Base-by-base conservation (phyloP, 345 rosid species). In the Dipteronia dyeriana region DNA sequence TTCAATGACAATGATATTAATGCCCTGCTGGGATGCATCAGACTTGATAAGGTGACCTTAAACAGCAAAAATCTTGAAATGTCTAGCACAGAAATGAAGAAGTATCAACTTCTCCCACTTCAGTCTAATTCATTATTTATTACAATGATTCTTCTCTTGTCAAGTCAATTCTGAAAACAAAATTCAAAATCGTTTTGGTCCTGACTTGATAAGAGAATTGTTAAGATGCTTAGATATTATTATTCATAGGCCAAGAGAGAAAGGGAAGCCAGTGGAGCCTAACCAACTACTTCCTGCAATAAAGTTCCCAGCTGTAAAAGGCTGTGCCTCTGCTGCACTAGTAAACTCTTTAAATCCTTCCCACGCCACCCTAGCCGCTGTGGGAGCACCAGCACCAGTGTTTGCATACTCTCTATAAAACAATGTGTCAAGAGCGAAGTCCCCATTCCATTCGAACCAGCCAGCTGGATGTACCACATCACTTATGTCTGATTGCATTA, bases 181-280 rank as follows among this genome's bases (percentile, higher is more conserved):
- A 34, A 34, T 34, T 34, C 38, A 34, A 1, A 26, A 26, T 26
- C 26, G 1, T 26, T 26, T 1, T 1, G 26, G 26, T 26, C 26
- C 26, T 26, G 6, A 34, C 38, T 34, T n/a, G n/a, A n/a, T n/a
- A n/a, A 34, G 38, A 34, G 38, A 34, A 34, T 34, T 34, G 4
- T 34, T 34, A 0, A 34, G n/a, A 26, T 29, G 45, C 49, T 41
- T 41, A 41, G 1, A 41, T 41, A 41, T 34, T 34, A 9, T 7
- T 12, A 34, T 16, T 84, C 77, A 85, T 34, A 91, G 88, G 68
- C 82, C 88, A 9, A 87, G 87, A 38, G 76, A 81, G 87, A 65
- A 91, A 38, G 96, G 96, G 25, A 93, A 91, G 20, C 93, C 94
- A 9, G 97, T 91, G 41, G 89, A 66, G 9, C 60, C 47, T 56